Evolutionary conservation across 371 early-diverging fungal species (phyloP), one percentile per base, ranked within the genome.

Genomic region (Mucor indicus): DNA sequence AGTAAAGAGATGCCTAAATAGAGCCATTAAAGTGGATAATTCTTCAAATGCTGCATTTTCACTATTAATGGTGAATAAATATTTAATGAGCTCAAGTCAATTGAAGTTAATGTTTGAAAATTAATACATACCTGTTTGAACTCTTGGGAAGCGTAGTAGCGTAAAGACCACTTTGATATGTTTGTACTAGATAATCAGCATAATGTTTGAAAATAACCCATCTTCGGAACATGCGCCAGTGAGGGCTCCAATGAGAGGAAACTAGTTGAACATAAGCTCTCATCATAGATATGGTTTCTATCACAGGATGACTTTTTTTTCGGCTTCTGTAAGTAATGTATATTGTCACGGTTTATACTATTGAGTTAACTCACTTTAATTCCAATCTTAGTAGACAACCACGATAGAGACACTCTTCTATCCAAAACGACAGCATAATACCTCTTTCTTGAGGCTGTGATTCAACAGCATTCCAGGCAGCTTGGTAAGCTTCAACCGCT

Each of bases 351-450:
- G n/a, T n/a, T n/a, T n/a, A n/a, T n/a, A n/a, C n/a, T n/a, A n/a
- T n/a, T n/a, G n/a, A n/a, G 3, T 20, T 10, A 10, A 47, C 67
- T 59, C 74, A 78, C 82, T 72, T 60, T 15, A 67, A 52, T 24
- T 73, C 68, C 40, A 84, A 25, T 32, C 72, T 69, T 33, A 85
- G 45, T 38, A 86, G 54, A 4, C 74, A 60, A 3, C 71, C 73
- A 22, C 81, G 79, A 50, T 85, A 86, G 36, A 88, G 66, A 15
- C 83, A 81, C 39, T 82, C 80, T 50, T 88, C 87, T 8, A 79
- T 59, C 89, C 89, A 88, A 48, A 72, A 69, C 11, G 67, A 62
- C 31, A 82, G 56, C 57, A 83, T 79, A 11, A 79, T 75, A 21
- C 65, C 47, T 41, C 64, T 64, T 38, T 79, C 77, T 20, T 61